Percentiles rank a stretch among this genome's conserved stretches.
Evolutionary conservation across 1,284 basidiomycete genomes (phyloP).

Genomic region (Trichosporon faecale): DNA sequence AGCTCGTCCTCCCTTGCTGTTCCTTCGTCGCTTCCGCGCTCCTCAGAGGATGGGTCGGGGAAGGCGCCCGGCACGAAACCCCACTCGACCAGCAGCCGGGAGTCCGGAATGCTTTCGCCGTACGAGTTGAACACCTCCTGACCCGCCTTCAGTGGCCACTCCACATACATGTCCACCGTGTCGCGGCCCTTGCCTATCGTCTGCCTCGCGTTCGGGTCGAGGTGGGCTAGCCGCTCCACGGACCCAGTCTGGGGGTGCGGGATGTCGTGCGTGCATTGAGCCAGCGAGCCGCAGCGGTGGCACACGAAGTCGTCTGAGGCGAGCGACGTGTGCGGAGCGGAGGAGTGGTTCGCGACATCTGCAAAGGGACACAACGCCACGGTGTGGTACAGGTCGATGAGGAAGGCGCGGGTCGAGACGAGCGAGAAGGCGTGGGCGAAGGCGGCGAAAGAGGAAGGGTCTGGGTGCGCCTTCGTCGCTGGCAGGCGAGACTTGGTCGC

Average conservation of each 20-base stretch:
- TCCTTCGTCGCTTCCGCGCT: not conserved
- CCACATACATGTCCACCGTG: slow-evolving; percentile 48
- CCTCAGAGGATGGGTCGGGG: slow-evolving; percentile 5
- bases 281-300: slow-evolving; percentile 68
- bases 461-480: not conserved
- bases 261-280: slow-evolving; percentile 69
- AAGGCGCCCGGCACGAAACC: slow-evolving; percentile 58
- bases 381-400: slow-evolving; percentile 79
- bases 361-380: slow-evolving; percentile 85
- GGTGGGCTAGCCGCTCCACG: slow-evolving; percentile 31
- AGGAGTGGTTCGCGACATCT: slow-evolving; percentile 79
- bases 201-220: slow-evolving; percentile 22
- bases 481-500: slow-evolving; percentile 16
- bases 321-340: slow-evolving; percentile 31
- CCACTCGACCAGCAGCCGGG: slow-evolving; percentile 67
- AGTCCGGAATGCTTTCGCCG: slow-evolving; percentile 66
- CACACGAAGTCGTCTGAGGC: slow-evolving; percentile 83
- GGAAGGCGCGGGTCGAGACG: slow-evolving; percentile 80
- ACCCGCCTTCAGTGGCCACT: slow-evolving; percentile 41
- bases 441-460: not conserved
- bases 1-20: not conserved
- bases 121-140: slow-evolving; percentile 83
- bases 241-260: slow-evolving; percentile 11
- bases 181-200: slow-evolving; percentile 28
- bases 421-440: slow-evolving; percentile 2